Conservation (phyloP, 768 basidiomycete species). For the Daedalea quercina region DNA sequence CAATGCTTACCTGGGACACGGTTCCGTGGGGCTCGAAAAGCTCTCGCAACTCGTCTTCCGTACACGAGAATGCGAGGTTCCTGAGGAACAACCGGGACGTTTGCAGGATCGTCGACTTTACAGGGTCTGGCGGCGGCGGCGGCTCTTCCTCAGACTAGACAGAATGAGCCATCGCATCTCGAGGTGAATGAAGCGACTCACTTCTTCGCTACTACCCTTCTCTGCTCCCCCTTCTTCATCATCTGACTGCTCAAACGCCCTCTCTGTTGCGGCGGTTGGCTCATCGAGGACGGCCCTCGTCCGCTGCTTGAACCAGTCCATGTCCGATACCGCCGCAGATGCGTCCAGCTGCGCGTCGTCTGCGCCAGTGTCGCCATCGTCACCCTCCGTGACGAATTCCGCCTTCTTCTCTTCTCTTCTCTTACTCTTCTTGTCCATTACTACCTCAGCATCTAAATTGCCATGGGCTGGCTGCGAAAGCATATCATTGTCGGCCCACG, state of each 20-base stretch:
- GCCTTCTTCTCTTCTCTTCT: conserved; percentile 14
- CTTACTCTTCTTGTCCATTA: conserved; percentile 14
- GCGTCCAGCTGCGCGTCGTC: conserved; percentile 18
- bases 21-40: conserved; percentile 67
- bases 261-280: conserved; percentile 31
- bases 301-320: conserved; percentile 69
- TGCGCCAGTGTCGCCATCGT: not conserved
- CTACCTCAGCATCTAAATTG: not conserved
- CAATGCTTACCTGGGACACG: conserved; percentile 61
- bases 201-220: not conserved
- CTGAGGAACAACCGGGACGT: conserved; percentile 86
- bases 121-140: conserved; percentile 24
- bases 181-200: not conserved
- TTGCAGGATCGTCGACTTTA: conserved; percentile 48
- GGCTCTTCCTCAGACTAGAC: not conserved
- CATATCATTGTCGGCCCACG: conserved; percentile 53
- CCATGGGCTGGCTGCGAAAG: not conserved
- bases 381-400: not conserved
- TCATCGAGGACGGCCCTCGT: conserved; percentile 40
- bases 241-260: conserved; percentile 56
- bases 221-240: conserved; percentile 31
- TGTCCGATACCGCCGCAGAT: conserved; percentile 41
- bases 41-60: conserved; percentile 57
- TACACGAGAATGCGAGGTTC: conserved; percentile 88
- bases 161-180: not conserved